These are phyloP conservation scores for Cryptococcus floricola DNA, from an alignment of 1,284 basidiomycete species.

Conservation along the genomic window DNA sequence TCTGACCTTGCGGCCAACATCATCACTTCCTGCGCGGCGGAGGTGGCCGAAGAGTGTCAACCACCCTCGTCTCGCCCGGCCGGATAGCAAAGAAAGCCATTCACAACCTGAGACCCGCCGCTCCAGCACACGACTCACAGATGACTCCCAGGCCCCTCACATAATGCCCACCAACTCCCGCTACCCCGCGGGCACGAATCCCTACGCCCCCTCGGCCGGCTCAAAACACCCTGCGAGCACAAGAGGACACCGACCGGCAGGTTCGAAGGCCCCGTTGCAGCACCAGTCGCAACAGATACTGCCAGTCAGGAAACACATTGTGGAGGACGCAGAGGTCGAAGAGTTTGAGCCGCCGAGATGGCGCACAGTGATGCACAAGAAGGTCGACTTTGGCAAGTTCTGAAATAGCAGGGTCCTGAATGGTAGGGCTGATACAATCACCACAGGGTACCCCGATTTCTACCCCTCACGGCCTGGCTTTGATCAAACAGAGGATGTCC, in stretches of 20 bases:
- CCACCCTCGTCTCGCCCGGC: background rate
- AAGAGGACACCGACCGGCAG: background rate
- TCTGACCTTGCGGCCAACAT: too few relatives aligned
- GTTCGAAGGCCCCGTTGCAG: background rate
- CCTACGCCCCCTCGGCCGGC: slow-evolving; percentile 9
- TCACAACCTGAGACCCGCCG: too few relatives aligned
- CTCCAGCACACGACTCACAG: background rate
- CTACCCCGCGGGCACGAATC: slow-evolving; percentile 18
- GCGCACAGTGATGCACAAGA: slow-evolving; percentile 41
- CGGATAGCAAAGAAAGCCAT: too few relatives aligned
- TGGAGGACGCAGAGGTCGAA: slow-evolving; percentile 34
- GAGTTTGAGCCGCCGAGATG: slow-evolving; percentile 45
- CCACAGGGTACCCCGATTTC: slow-evolving; percentile 75
- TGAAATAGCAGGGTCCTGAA: background rate
- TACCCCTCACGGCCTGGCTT: slow-evolving; percentile 77
- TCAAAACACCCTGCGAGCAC: background rate
- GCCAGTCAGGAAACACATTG: background rate
- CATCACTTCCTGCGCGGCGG: too few relatives aligned
- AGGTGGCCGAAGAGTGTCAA: background rate
- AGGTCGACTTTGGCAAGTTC: slow-evolving; percentile 44
- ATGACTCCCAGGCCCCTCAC: background rate
- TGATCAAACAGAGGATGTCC: slow-evolving; percentile 76
- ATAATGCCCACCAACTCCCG: slow-evolving; percentile 12
- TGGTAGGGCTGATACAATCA: background rate
- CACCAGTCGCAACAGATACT: slow-evolving; percentile 7